Conservation (phyloP, 345 rosid species). For the Corchorus olitorius region DNA sequence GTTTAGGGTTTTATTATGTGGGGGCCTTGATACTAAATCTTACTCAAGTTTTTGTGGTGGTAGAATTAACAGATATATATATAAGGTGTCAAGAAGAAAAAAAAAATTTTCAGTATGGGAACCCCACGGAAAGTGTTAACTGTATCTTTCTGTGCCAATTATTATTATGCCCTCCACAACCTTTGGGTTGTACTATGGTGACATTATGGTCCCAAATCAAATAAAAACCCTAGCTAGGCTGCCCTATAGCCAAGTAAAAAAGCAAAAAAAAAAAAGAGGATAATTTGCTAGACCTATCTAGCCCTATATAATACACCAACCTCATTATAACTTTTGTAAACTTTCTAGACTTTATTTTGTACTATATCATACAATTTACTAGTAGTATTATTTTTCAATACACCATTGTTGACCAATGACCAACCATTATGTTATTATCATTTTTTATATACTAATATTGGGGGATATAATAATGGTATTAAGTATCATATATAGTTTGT, state of each 20-base stretch:
- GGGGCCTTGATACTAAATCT: not conserved
- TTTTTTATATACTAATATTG: no score
- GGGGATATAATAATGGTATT: no score
- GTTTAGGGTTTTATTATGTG: no score
- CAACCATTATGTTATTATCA: no score
- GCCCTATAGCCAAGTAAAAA: not conserved
- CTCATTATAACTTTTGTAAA: no score
- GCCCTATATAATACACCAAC: no score
- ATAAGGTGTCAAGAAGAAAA: not conserved
- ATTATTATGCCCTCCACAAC: not conserved
- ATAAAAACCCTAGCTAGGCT: not conserved
- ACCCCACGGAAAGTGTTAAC: not conserved
- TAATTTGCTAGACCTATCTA: not conserved
- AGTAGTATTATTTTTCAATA: no score
- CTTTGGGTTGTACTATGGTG: no score
- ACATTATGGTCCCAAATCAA: not conserved
- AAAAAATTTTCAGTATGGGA: not conserved
- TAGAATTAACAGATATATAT: not conserved
- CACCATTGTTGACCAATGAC: no score
- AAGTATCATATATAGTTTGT: no score
- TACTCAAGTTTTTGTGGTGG: not conserved
- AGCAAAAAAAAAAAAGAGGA: not conserved
- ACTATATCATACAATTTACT: no score
- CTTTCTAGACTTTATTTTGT: no score
- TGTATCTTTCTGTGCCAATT: not conserved